Percentiles rank a stretch among this genome's conserved stretches.
These are phyloP conservation scores for Hortaea sp. DNA, from an alignment of 2,329 filamentous ascomycete genomes.

Conservation along the genomic window DNA sequence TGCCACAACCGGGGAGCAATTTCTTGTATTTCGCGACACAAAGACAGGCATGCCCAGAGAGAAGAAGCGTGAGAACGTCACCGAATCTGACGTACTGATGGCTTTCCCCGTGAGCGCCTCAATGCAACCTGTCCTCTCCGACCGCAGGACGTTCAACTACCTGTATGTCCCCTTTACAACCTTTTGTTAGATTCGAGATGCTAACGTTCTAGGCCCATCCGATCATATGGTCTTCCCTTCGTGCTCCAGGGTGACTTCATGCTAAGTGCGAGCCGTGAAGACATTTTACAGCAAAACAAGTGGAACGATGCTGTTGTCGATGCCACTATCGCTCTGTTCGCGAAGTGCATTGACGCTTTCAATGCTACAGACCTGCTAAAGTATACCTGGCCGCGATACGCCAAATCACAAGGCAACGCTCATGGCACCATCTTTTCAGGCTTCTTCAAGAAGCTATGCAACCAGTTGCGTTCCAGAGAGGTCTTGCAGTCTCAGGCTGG, in stretches of 20 bases:
- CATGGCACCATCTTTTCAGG: slow-evolving; percentile 2
- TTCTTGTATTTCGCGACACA: slow-evolving; percentile 5
- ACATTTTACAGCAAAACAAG: slow-evolving; percentile 2
- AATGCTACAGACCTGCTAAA: slow-evolving; percentile 4
- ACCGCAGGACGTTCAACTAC: slow-evolving; percentile 14
- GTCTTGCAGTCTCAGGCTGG: background rate
- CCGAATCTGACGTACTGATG: slow-evolving; percentile 11
- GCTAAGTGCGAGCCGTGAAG: slow-evolving; percentile 9
- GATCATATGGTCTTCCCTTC: slow-evolving; percentile 3
- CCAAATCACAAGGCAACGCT: background rate
- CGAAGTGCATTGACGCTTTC: slow-evolving; percentile 2
- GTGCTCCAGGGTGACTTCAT: slow-evolving; percentile 15
- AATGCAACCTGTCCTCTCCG: slow-evolving; percentile 1
- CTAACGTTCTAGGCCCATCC: background rate
- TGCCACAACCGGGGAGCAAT: background rate
- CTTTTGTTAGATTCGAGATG: slow-evolving; percentile 4
- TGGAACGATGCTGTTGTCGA: slow-evolving; percentile 8
- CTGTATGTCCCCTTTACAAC: slow-evolving; percentile 17
- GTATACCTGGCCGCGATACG: slow-evolving; percentile 8
- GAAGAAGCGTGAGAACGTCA: slow-evolving; percentile 6
- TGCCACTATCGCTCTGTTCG: slow-evolving; percentile 3
- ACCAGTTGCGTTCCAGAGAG: background rate
- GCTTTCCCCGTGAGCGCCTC: slow-evolving; percentile 13
- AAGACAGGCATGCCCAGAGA: slow-evolving; percentile 8
- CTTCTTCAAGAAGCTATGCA: slow-evolving; percentile 1